phyloP scores from a whole-genome alignment of 176 grass and related monocot genomes.

The Zoysia pacifica region DNA sequence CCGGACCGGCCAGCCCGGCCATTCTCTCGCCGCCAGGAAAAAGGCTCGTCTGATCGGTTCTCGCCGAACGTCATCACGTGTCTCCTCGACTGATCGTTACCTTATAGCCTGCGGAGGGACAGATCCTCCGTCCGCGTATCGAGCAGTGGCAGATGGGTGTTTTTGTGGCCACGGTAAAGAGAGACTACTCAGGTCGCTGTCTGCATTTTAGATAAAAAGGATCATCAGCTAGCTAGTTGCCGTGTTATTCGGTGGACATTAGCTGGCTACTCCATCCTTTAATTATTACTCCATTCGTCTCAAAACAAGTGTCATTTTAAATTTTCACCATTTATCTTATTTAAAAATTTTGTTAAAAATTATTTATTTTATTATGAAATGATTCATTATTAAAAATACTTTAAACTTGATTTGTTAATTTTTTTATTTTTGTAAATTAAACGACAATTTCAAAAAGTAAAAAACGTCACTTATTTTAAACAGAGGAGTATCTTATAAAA shows the following conservation, averaged over 20 bases:
- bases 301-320: too few species aligned
- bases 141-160: conserved; percentile 20
- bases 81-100: not conserved
- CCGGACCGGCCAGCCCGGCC: not conserved
- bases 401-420: too few species aligned
- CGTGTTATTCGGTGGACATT: conserved; percentile 12
- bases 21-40: conserved; percentile 9
- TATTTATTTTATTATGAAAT: too few species aligned
- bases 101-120: not conserved
- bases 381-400: too few species aligned
- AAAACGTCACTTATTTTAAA: too few species aligned
- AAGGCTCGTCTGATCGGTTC: conserved; percentile 33
- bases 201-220: not conserved
- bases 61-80: conserved; percentile 20
- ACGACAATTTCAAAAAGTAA: too few species aligned
- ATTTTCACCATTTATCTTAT: too few species aligned
- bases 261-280: not conserved
- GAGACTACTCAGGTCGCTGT: conserved; percentile 13
- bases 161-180: not conserved
- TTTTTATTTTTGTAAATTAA: too few species aligned
- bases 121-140: not conserved
- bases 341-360: too few species aligned
- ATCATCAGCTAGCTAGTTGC: not conserved
- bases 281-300: too few species aligned
- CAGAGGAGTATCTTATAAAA: too few species aligned